Base-by-base conservation (phyloP, 2,329 filamentous ascomycete genomes). In the Tolypocladium ophioglossoides region DNA sequence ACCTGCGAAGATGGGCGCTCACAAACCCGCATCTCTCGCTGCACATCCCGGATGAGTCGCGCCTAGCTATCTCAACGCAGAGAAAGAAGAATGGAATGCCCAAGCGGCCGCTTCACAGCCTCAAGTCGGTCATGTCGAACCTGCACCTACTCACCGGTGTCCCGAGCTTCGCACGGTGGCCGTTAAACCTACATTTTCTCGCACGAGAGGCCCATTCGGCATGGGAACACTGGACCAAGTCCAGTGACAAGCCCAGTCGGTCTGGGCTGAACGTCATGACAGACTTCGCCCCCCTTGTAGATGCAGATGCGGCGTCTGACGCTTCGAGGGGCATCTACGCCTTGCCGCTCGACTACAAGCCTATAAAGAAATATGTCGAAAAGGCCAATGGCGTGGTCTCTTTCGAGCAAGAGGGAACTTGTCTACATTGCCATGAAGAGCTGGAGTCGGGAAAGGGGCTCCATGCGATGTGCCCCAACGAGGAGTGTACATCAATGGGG, bases 111-210 rank as follows among this genome's bases (percentile, higher is more conserved):
- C 68, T 72, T 2, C 74, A 78, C 34, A 86, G 78, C 18, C 67
- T 96, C 47, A 78, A 73, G 27, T 87, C 87, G 4, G 78, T 89
- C 40, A 68, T 97, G 32, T 85, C 86, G 3, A 94, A 95, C 62
- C 69, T 97, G 30, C 88, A 96, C 66, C 74, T 94, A 3, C 76
- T 99, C 0, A 77, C 95, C 1, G 79, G 86, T 0, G 87, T 91
- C 2, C 79, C 82, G 2, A 94, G 89, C 67, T 97, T 97, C 66
- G 74, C 76, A 18, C 76, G 84, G 48, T 96, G 91, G 92, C 92
- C 92, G 22, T 74, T 99, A 52, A 80, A 80, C 52, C 66, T 96
- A 49, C 84, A 87, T 27, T 92, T 97, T 69, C 92, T 96, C 61
- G 76, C 77, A 2, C 71, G 74, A 3, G 87, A 92, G 56, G 84